Evolutionary conservation across 2,329 filamentous ascomycete genomes (phyloP).

Genomic region (Alternaria sp.): DNA sequence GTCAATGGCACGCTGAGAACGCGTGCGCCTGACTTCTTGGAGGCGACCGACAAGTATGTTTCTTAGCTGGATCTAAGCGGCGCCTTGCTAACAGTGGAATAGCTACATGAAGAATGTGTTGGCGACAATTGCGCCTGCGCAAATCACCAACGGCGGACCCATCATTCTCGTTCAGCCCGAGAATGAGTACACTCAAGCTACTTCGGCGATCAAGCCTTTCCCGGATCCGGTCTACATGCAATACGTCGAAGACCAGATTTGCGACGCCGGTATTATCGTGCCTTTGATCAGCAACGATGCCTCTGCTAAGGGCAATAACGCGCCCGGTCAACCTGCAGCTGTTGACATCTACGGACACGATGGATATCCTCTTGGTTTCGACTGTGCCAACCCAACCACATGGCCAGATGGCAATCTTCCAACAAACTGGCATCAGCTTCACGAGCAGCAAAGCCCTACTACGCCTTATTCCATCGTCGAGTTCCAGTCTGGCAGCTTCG

Average conservation of each 20-base stretch:
- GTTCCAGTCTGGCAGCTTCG: constrained; percentile 75
- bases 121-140: constrained; percentile 71
- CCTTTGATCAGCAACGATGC: constrained; percentile 80
- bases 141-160: constrained; percentile 83
- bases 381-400: constrained; percentile 65
- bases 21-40: constrained; percentile 65
- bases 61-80: neutral
- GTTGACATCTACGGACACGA: constrained; percentile 73
- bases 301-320: constrained; percentile 64
- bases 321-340: constrained; percentile 64
- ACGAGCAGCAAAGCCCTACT: constrained; percentile 66
- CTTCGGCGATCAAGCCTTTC: constrained; percentile 59
- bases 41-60: constrained; percentile 69
- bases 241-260: constrained; percentile 72
- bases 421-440: constrained; percentile 60
- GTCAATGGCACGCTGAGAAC: constrained; percentile 70
- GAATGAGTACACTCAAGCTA: constrained; percentile 73
- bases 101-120: constrained; percentile 69
- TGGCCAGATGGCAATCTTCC: constrained; percentile 67
- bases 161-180: constrained; percentile 81
- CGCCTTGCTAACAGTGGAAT: neutral
- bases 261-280: constrained; percentile 72
- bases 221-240: constrained; percentile 73
- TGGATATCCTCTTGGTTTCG: constrained; percentile 64
- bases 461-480: constrained; percentile 71